A percentile compares a stretch with the other conserved stretches of the same genome.
phyloP scores from a whole-genome alignment of 257 asterid genomes.

The Scutellaria barbata region DNA sequence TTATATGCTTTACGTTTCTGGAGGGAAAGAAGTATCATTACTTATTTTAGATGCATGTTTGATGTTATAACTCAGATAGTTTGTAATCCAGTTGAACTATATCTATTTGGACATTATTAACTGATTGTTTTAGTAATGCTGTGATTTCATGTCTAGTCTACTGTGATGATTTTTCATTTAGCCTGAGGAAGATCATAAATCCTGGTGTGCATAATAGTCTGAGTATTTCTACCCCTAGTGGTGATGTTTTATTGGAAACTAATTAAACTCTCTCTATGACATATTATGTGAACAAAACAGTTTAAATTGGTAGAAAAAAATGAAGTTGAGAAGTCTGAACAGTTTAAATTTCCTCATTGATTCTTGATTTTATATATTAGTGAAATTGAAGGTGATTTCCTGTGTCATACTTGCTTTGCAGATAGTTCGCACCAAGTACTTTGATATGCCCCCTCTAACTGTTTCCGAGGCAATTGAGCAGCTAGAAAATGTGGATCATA shows the following conservation, averaged over 20 bases:
- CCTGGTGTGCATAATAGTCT: not conserved
- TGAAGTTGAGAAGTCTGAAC: not conserved
- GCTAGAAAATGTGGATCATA: constrained; percentile 53
- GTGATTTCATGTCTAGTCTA: not conserved
- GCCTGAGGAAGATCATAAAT: not conserved
- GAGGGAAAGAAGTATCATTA: no score
- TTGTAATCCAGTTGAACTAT: no score
- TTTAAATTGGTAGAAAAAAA: not conserved
- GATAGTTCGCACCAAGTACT: constrained; percentile 72
- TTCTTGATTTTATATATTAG: no score
- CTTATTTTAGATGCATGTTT: no score
- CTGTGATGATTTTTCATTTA: not conserved
- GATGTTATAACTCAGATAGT: no score
- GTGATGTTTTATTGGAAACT: not conserved
- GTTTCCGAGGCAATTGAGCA: constrained; percentile 86
- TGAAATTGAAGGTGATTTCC: no score
- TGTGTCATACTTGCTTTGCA: not conserved
- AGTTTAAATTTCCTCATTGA: not conserved
- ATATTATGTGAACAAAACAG: not conserved
- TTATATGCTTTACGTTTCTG: no score
- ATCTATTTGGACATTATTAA: no score
- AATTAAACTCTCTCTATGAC: not conserved
- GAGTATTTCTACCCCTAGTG: not conserved
- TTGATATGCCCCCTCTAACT: constrained; percentile 92
- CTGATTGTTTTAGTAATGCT: no score